Conservation (phyloP, 176 grass and related monocot species). For the Eleusine coracana region DNA sequence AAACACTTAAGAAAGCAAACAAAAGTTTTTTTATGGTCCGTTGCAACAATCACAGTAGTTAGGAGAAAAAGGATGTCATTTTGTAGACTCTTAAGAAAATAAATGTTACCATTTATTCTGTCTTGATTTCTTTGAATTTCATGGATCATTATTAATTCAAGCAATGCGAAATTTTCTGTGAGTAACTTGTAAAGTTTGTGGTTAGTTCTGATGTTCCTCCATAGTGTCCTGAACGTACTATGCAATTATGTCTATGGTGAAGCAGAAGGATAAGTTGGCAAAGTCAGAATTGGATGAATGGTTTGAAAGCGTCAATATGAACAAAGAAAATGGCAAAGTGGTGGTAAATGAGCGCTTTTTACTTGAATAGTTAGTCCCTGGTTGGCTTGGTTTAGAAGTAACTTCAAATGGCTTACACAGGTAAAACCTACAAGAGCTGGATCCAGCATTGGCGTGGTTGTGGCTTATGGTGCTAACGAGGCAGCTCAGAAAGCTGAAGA, state of each 20-base stretch:
- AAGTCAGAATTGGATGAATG: conserved; percentile 57
- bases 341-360: conserved; percentile 56
- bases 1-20: neutral
- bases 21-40: neutral
- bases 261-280: conserved; percentile 57
- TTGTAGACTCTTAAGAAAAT: neutral
- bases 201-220: conserved; percentile 25
- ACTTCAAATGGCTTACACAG: conserved; percentile 43
- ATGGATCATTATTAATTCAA: neutral
- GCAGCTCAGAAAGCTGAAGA: conserved; percentile 71
- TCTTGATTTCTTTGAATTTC: conserved; percentile 1
- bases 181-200: conserved; percentile 25
- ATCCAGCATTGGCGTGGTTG: conserved; percentile 86
- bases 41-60: neutral
- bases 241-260: conserved; percentile 31
- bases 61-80: neutral
- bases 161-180: neutral
- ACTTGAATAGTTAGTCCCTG: conserved; percentile 11
- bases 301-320: conserved; percentile 60
- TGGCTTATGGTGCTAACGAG: conserved; percentile 79
- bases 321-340: conserved; percentile 82
- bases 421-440: conserved; percentile 88
- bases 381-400: conserved; percentile 29
- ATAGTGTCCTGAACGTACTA: neutral
- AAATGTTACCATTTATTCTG: neutral